Conservation (phyloP, 2,329 filamentous ascomycete species). For the Ploettnerulaceae sp. region DNA sequence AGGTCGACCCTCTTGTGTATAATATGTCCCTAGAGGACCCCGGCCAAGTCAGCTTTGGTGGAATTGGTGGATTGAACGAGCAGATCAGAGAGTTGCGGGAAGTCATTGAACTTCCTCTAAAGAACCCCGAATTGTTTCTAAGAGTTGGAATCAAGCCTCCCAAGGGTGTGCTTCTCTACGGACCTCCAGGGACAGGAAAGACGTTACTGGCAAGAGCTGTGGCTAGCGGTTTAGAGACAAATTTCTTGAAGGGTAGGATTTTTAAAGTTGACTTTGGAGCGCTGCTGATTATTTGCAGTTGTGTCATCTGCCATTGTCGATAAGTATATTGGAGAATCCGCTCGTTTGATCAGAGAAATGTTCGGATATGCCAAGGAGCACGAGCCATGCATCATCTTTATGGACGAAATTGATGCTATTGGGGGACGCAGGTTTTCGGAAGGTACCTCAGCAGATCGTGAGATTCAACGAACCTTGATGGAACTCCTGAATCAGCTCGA, state of each 20-base stretch:
- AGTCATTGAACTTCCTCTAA: constrained; percentile 94
- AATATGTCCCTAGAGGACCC: constrained; percentile 99
- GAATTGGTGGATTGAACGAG: constrained; percentile 95
- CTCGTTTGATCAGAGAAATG: constrained; percentile 96
- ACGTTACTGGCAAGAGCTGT: constrained; percentile 91
- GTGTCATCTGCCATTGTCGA: constrained; percentile 98
- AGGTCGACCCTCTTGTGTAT: constrained; percentile 97
- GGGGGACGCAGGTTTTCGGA: constrained; percentile 95
- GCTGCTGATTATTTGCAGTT: constrained; percentile 49
- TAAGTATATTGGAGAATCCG: constrained; percentile 99
- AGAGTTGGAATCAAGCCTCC: constrained; percentile 98
- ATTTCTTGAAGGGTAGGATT: constrained; percentile 84
- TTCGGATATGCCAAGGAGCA: constrained; percentile 99
- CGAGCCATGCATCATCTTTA: constrained; percentile 99
- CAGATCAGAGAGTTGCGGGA: constrained; percentile 96
- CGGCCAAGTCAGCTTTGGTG: constrained; percentile 94
- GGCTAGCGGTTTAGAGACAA: constrained; percentile 93
- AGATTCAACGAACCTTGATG: constrained; percentile 98
- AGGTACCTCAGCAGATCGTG: constrained; percentile 93
- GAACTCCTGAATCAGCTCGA: constrained; percentile 97
- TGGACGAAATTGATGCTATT: constrained; percentile 99
- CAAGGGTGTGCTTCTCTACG: constrained; percentile 94
- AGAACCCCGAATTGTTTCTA: constrained; percentile 97
- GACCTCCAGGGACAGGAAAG: constrained; percentile 94
- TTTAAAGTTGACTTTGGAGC: background rate